Conservation (phyloP, 371 early-diverging fungal species). For the Conidiobolus incongruus region DNA sequence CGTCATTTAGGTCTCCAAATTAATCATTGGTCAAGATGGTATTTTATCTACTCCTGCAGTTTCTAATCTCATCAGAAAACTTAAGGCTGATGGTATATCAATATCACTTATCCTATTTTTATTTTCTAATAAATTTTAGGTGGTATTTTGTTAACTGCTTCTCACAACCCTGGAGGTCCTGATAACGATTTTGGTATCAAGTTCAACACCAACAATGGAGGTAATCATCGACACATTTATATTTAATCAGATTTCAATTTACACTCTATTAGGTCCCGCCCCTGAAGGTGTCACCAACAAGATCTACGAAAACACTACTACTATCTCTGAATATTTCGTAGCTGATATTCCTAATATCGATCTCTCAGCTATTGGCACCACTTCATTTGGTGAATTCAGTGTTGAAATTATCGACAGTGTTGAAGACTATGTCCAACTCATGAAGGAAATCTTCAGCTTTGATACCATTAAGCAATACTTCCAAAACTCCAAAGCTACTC, state of each 20-base stretch:
- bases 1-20: slow-evolving; percentile 35
- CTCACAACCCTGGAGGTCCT: slow-evolving; percentile 94
- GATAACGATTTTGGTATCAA: slow-evolving; percentile 96
- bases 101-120: background rate
- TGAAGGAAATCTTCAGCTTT: slow-evolving; percentile 83
- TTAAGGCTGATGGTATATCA: slow-evolving; percentile 46
- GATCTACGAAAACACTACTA: slow-evolving; percentile 60
- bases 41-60: slow-evolving; percentile 95
- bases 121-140: slow-evolving; percentile 13
- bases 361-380: slow-evolving; percentile 36
- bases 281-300: slow-evolving; percentile 80
- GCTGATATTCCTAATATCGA: slow-evolving; percentile 63
- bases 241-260: background rate
- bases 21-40: slow-evolving; percentile 81
- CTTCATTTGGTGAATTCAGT: slow-evolving; percentile 26
- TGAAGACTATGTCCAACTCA: slow-evolving; percentile 62
- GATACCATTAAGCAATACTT: slow-evolving; percentile 57
- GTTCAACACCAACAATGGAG: slow-evolving; percentile 89
- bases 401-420: slow-evolving; percentile 83
- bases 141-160: slow-evolving; percentile 88
- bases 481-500: slow-evolving; percentile 35
- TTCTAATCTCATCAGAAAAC: slow-evolving; percentile 77
- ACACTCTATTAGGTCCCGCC: slow-evolving; percentile 41
- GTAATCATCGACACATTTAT: slow-evolving; percentile 7
- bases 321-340: slow-evolving; percentile 33